These are phyloP conservation scores for Thalassia testudinum DNA, from an alignment of 116 monocot genomes.

Conservation along the genomic window DNA sequence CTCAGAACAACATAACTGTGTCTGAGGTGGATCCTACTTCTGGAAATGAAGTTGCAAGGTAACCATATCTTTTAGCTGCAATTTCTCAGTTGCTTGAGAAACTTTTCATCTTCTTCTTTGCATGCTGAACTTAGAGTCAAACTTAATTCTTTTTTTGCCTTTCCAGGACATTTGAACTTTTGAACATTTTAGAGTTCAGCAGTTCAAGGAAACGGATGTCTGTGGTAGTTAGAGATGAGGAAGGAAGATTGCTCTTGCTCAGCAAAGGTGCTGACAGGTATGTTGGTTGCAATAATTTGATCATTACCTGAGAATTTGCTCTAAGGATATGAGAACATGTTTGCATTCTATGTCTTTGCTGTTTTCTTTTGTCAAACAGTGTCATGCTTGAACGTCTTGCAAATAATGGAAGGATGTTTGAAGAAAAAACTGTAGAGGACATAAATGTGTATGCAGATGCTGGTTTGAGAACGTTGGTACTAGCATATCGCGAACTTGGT, in stretches of 20 bases:
- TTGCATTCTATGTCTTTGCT: slow-evolving; percentile 1
- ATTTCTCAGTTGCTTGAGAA: too few species aligned
- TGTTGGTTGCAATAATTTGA: neutral
- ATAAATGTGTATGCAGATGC: slow-evolving; percentile 76
- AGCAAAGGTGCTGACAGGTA: slow-evolving; percentile 96
- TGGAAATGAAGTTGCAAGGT: slow-evolving; percentile 31
- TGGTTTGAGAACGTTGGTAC: slow-evolving; percentile 74
- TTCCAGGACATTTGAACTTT: slow-evolving; percentile 53
- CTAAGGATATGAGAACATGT: too few species aligned
- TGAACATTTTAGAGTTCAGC: slow-evolving; percentile 82
- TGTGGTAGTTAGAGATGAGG: slow-evolving; percentile 45
- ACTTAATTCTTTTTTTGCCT: slow-evolving; percentile 4
- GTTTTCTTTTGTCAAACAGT: slow-evolving; percentile 20
- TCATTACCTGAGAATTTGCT: neutral
- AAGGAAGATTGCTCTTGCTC: slow-evolving; percentile 48
- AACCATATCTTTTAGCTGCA: neutral
- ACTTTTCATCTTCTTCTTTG: too few species aligned
- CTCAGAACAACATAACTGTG: slow-evolving; percentile 46
- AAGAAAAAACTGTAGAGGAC: slow-evolving; percentile 50
- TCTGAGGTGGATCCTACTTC: slow-evolving; percentile 39
- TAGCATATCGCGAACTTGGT: slow-evolving; percentile 63
- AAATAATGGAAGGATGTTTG: slow-evolving; percentile 34
- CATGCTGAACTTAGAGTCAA: too few species aligned
- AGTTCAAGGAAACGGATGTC: slow-evolving; percentile 82
- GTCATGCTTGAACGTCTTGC: slow-evolving; percentile 83